Base-by-base conservation (phyloP, 805 yeast species). In the Zygosaccharomyces bailii region DNA sequence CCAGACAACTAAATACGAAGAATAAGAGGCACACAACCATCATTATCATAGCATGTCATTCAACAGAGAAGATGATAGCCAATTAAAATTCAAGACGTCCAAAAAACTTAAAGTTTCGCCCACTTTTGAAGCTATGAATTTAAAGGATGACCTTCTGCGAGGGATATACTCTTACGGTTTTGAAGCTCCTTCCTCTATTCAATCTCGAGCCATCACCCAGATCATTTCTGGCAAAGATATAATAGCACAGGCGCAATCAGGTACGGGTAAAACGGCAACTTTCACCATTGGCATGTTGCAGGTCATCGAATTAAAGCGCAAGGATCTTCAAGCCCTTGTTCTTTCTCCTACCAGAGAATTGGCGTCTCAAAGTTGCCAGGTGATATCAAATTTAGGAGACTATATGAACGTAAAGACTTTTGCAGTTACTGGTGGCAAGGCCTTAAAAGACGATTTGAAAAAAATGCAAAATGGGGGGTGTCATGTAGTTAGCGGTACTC, bases 231-330 rank as follows among this genome's bases (percentile, higher is more conserved):
- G 97, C 27, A 81, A 88, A 65, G 99, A 93, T 67, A 90, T 89
- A 30, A 82, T 93, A 49, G 98, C 98, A 39, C 99, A 93, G 71
- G 98, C 99, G 33, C 99, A 93, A 69, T 88, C 96, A 7, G 99
- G 99, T 65, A 93, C 99, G 18, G 99, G 99, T 70, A 93, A 93
- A 69, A 93, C 99, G 2, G 99, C 98, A 39, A 93, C 99, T n/a
- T 93, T 93, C 71, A 78, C 97, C 42, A 91, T 93, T 55, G 91
- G 96, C 19, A 86, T 89, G 75, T 73, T 93, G 53, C 95, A 93
- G 70, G 86, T 79, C 52, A 78, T 93, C 44, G 96, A 91, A 57
- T 73, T 82, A 45, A 78, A 75, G 51, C 70, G 78, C 51, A 76
- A 80, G 61, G 86, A 85, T 52, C 76, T 88, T 49, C 98, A 93